Conservation (phyloP, 192 early-diverging fungal species). For the Diversispora epigaea region DNA sequence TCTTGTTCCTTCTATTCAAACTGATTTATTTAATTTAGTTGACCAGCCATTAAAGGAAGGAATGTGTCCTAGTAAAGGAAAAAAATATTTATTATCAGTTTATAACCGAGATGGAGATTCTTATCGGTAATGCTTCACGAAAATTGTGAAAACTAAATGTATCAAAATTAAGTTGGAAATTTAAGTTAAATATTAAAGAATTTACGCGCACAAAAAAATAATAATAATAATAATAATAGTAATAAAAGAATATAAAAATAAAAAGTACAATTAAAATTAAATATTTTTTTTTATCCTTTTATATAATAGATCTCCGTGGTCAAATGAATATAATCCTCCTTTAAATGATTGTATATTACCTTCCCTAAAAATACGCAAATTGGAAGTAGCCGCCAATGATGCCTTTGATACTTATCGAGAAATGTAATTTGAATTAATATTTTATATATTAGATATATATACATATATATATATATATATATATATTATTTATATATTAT, state of each 20-base stretch:
- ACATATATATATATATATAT: neutral
- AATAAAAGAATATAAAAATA: too few species aligned
- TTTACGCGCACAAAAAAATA: too few species aligned
- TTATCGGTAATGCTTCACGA: conserved; percentile 63
- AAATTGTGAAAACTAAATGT: neutral
- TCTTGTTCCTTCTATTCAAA: conserved; percentile 80
- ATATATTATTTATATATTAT: neutral
- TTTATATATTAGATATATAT: neutral
- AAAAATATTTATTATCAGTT: conserved; percentile 87
- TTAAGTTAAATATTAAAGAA: too few species aligned
- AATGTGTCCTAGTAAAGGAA: conserved; percentile 67
- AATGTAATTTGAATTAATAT: conserved; percentile 54
- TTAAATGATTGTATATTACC: conserved; percentile 77
- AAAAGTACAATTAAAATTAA: too few species aligned
- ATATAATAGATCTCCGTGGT: conserved; percentile 86
- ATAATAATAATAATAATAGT: too few species aligned
- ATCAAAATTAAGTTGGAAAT: too few species aligned
- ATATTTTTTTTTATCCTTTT: neutral
- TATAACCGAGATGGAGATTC: conserved; percentile 97
- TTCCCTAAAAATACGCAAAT: conserved; percentile 76
- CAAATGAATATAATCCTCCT: conserved; percentile 90
- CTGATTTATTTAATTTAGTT: conserved; percentile 86
- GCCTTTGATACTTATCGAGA: conserved; percentile 97
- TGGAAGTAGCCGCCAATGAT: conserved; percentile 90
- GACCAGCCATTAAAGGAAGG: conserved; percentile 89